A percentile compares a stretch with the other conserved stretches of the same genome.
Evolutionary conservation across 169 alveolate species (phyloP).

Genomic region (Plasmodium berghei): DNA sequence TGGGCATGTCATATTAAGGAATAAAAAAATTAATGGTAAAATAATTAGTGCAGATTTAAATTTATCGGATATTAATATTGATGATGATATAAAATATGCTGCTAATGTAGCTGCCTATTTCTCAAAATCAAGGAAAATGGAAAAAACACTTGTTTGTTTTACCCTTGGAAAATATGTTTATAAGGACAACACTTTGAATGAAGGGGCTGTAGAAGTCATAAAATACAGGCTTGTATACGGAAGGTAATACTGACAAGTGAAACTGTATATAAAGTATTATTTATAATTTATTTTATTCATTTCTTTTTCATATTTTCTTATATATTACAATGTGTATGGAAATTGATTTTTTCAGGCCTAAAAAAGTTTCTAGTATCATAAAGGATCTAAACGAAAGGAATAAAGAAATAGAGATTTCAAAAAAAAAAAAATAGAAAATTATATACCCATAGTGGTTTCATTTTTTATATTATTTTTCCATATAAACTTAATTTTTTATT

Average conservation of each 20-base stretch:
- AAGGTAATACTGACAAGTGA: constrained; percentile 70
- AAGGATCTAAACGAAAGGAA: constrained; percentile 74
- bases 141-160: constrained; percentile 75
- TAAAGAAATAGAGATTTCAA: constrained; percentile 57
- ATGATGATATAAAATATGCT: constrained; percentile 81
- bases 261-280: not conserved
- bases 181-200: constrained; percentile 75
- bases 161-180: constrained; percentile 80
- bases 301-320: not conserved
- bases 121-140: constrained; percentile 78
- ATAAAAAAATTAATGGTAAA: constrained; percentile 68
- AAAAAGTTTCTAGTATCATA: constrained; percentile 62
- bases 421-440: constrained; percentile 19
- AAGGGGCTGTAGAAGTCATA: constrained; percentile 83
- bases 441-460: not conserved
- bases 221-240: constrained; percentile 78
- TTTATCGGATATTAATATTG: constrained; percentile 43
- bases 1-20: constrained; percentile 82
- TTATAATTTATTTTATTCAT: not conserved
- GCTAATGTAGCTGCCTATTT: constrained; percentile 85
- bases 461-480: not conserved
- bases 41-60: constrained; percentile 64
- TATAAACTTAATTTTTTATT: too few relatives aligned
- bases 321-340: not conserved
- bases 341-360: constrained; percentile 30